Conservation (phyloP, 805 yeast genomes). For the Sungouiozyma intestinalis region DNA sequence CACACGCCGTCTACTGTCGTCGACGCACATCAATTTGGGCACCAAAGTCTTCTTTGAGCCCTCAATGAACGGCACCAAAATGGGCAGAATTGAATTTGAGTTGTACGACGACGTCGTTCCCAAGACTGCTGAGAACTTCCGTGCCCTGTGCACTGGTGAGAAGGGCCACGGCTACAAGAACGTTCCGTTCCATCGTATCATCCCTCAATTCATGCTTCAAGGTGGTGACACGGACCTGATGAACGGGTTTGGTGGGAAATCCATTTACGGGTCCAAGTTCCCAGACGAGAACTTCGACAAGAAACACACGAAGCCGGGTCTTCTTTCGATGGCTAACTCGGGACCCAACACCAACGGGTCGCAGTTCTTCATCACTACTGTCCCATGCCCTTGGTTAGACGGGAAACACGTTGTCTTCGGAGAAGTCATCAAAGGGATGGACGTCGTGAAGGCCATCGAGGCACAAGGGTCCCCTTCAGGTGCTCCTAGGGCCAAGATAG, state of each 20-base stretch:
- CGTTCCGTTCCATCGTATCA: conserved; percentile 87
- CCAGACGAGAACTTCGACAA: conserved; percentile 52
- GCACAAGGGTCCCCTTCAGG: conserved; percentile 59
- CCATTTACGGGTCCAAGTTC: conserved; percentile 65
- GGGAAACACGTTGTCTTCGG: conserved; percentile 74
- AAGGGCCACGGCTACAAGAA: conserved; percentile 78
- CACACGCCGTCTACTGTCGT: conserved; percentile 38
- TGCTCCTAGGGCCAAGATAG: conserved; percentile 51
- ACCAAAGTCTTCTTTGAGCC: conserved; percentile 50
- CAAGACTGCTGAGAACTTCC: conserved; percentile 72
- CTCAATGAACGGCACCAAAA: conserved; percentile 41
- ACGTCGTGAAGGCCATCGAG: conserved; percentile 48
- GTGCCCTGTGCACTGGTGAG: conserved; percentile 82
- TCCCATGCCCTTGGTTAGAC: conserved; percentile 66
- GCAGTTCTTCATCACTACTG: conserved; percentile 82
- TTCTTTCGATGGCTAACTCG: conserved; percentile 85
- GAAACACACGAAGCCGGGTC: conserved; percentile 71
- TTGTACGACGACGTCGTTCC: conserved; percentile 40
- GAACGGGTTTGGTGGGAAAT: conserved; percentile 90
- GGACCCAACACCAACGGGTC: conserved; percentile 92
- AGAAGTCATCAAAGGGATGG: conserved; percentile 60
- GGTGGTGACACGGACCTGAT: conserved; percentile 84
- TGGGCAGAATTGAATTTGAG: conserved; percentile 28
- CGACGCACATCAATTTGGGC: conserved; percentile 35
- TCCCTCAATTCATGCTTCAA: conserved; percentile 93